A percentile compares a stretch with the other conserved stretches of the same genome.
phyloP scores from a whole-genome alignment of 2,329 filamentous ascomycete species.

The Apiospora arundinis region DNA sequence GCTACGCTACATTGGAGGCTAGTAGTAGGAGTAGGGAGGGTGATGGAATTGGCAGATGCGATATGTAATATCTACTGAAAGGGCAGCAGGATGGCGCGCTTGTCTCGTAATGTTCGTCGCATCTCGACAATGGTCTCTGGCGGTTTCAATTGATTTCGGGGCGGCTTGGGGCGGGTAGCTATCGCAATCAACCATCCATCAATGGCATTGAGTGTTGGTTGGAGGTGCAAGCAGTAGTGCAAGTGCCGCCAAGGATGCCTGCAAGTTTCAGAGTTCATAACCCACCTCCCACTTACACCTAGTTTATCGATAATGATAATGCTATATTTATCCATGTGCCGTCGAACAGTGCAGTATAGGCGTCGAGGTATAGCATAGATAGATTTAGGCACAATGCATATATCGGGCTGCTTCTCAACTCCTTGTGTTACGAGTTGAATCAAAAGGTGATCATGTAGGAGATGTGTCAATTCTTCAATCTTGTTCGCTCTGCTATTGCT shows the following conservation, averaged over 20 bases:
- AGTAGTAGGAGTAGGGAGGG: no score
- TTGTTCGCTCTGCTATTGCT: background rate
- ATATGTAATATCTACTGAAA: no score
- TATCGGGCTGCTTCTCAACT: background rate
- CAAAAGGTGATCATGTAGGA: background rate
- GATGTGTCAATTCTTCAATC: background rate
- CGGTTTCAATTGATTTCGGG: no score
- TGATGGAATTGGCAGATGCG: background rate
- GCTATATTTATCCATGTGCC: background rate
- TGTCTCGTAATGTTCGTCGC: constrained; percentile 10
- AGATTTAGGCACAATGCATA: background rate
- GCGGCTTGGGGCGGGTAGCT: constrained; percentile 8
- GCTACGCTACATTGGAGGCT: background rate
- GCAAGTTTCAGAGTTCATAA: background rate
- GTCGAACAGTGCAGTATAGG: background rate
- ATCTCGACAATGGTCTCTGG: no score
- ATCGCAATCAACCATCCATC: constrained; percentile 3
- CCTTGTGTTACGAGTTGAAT: background rate
- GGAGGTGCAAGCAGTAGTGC: no score
- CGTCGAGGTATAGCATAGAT: background rate
- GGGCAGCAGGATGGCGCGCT: constrained; percentile 12
- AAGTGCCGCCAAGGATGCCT: constrained; percentile 9
- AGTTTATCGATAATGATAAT: constrained; percentile 19
- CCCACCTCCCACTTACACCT: constrained; percentile 9
- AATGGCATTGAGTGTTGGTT: background rate